Base-by-base conservation (phyloP, 2,329 filamentous ascomycete species). In the Hymenoscyphus salicellus region DNA sequence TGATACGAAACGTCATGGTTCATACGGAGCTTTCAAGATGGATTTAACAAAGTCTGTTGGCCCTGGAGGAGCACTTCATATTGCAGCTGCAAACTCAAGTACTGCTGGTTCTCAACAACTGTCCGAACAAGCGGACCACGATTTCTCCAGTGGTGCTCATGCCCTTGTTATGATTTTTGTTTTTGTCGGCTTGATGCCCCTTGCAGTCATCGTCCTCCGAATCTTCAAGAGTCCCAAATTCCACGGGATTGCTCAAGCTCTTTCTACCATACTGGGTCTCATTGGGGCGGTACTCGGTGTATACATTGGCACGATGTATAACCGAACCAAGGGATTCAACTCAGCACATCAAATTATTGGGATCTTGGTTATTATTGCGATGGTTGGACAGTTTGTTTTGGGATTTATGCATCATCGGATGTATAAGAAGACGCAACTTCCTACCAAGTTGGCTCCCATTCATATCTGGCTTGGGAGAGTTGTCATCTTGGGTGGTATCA, bases 271-370 rank as follows among this genome's bases (percentile, higher is more conserved):
- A 3, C 71, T 84, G 17, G 79, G 82, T 8, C 71, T 86, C 6
- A 72, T 81, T 17, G 86, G 84, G 5, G 77, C 82, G 14, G 79
- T 77, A 2, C 70, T 86, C 23, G 86, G 86, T 1, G 77, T 88
- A n/a, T 74, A 79, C 46, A 77, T 68, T 41, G 69, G 70, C 1
- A 70, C 82, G 8, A 83, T 77, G 65, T 87, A 87, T 67, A 83
- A 85, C 64, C 78, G 85, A 6, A 60, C 56, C 3, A 65, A 63
- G 59, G 75, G 76, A 10, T 84, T 86, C 74, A 79, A 79, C 55
- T 79, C 80, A 0, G 75, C 79, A 8, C 86, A 89, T 70, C 86
- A 88, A 71, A 78, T 88, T 59, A 76, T 89, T 63, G 86, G 86
- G 8, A 78, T 86, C 63, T 72, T 87, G 17, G 76, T 86, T 46